Base-by-base conservation (phyloP, 202 grass and related monocot genomes). In the Digitaria exilis region DNA sequence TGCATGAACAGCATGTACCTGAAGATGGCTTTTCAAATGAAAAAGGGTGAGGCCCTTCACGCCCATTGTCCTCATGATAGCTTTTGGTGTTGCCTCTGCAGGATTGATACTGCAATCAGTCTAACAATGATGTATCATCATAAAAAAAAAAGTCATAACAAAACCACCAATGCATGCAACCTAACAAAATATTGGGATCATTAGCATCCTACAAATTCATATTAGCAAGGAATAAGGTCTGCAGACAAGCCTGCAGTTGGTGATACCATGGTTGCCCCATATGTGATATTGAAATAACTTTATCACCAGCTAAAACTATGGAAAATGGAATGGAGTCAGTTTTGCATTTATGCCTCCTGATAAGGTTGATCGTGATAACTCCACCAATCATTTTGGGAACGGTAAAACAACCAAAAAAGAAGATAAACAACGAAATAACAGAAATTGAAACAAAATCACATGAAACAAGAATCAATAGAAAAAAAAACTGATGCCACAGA, bases 11-110 rank as follows among this genome's bases (percentile, higher is more conserved):
- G 24, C 6, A 75, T 41, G 37, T 82, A 89, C 91, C 88, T 94
- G 91, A 65, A 94, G 85, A 88, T 94, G 88, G 82, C 91, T 94
- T 84, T 90, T 94, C 75, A 94, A 84, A 69, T 93, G 91, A 74
- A 93, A 93, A 50, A 94, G 91, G 45, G 91, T 94, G 19, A 94
- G 82, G 1, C 88, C 91, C 69, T 94, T 94, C 52, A 94, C 88
- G 21, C 82, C 91, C 88, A 94, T 94, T 80, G 85, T 94, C 65
- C 88, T 89, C 91, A 90, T 78, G 83, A 94, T 86, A 73, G 88
- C 80, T 80, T 94, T 90, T 4, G 88, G 88, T 26, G 88, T 91
- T 77, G 88, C 91, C 86, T 91, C 88, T 91, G 75, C 37, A 35
- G 37, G 63, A 64, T 52, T 70, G 67, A 39, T 50, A 65, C 55